Evolutionary conservation across 1,284 basidiomycete genomes (phyloP), one percentile per base, ranked within the genome.

Genomic region (Fistulinella staudtii): DNA sequence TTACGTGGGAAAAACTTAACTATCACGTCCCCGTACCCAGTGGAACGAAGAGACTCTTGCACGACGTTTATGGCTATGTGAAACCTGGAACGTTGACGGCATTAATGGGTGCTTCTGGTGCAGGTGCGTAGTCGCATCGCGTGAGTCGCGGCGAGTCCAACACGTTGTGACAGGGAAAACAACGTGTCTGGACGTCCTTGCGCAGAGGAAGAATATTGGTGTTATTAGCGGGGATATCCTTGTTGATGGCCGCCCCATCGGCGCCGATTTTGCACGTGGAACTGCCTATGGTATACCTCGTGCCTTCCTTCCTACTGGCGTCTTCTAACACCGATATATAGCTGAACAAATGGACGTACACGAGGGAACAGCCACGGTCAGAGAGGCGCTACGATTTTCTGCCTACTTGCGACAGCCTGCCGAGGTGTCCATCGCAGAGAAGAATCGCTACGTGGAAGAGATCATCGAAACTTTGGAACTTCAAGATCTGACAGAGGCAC

Each of bases 281-380:
- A 88, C 83, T 20, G 89, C 88, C 25, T 92, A 91, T 61, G 82
- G 81, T 77, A 39, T 13, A 46, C 4, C 21, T 57, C 51, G 52
- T 55, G 10, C 55, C 57, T 14, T 43, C 51, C n/a, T n/a, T 17
- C 5, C 41, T 9, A 60, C 68, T 11, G 51, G 66, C 15, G 3
- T 10, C 4, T 35, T 23, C 29, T 56, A 10, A 55, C n/a, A 4
- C 13, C 4, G 20, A 36, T 46, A 15, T 18, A 28, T 29, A 89
- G 88, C 86, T 27, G 86, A 92, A 59, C 90, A 93, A 67, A 84
- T 87, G 78, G 91, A 94, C 57, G 82, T 87, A 2, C 92, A 94
- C 63, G 89, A 92, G 65, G 85, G 64, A 47, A 91, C 87, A 10
- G 80, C 90, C 11, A 87, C 88, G 11, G 87, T 95, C 34, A 84